phyloP scores from a whole-genome alignment of 345 rosid genomes.

The Populus nigra region DNA sequence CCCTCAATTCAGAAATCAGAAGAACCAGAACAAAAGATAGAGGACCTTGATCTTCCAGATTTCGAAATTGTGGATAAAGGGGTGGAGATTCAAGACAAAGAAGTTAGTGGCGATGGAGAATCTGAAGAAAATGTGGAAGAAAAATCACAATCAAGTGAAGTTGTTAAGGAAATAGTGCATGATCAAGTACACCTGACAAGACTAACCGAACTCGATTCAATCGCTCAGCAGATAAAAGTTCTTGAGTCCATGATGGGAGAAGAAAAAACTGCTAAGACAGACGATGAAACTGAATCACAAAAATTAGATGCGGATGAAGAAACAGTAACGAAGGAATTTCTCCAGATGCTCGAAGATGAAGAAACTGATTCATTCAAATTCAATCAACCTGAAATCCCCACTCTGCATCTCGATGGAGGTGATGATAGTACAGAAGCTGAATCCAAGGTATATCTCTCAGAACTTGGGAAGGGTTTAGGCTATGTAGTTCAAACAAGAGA shows the following conservation, averaged over 20 bases:
- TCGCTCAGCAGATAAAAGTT: slow-evolving; percentile 87
- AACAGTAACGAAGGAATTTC: slow-evolving; percentile 78
- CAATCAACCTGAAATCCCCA: slow-evolving; percentile 44
- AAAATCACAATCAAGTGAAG: slow-evolving; percentile 52
- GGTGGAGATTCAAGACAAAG: slow-evolving; percentile 67
- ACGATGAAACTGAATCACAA: slow-evolving; percentile 53
- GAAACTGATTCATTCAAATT: slow-evolving; percentile 36
- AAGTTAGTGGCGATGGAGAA: slow-evolving; percentile 31
- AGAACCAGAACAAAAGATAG: slow-evolving; percentile 44
- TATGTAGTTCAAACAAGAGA: slow-evolving; percentile 86
- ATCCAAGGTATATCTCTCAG: slow-evolving; percentile 59
- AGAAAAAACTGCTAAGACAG: slow-evolving; percentile 39
- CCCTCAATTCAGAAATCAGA: slow-evolving; percentile 31
- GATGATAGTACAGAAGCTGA: slow-evolving; percentile 45
- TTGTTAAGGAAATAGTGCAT: slow-evolving; percentile 63
- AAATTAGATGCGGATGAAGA: slow-evolving; percentile 80
- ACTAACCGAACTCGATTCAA: slow-evolving; percentile 74
- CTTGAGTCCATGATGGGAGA: slow-evolving; percentile 79
- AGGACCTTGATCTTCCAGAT: slow-evolving; percentile 67
- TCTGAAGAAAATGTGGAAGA: slow-evolving; percentile 45
- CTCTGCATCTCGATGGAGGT: slow-evolving; percentile 45
- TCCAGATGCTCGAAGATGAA: slow-evolving; percentile 79
- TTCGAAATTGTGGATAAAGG: slow-evolving; percentile 90
- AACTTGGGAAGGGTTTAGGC: slow-evolving; percentile 85
- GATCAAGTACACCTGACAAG: slow-evolving; percentile 62